Conservation (phyloP, 805 yeast species). For the Kuraishia floccosa region DNA sequence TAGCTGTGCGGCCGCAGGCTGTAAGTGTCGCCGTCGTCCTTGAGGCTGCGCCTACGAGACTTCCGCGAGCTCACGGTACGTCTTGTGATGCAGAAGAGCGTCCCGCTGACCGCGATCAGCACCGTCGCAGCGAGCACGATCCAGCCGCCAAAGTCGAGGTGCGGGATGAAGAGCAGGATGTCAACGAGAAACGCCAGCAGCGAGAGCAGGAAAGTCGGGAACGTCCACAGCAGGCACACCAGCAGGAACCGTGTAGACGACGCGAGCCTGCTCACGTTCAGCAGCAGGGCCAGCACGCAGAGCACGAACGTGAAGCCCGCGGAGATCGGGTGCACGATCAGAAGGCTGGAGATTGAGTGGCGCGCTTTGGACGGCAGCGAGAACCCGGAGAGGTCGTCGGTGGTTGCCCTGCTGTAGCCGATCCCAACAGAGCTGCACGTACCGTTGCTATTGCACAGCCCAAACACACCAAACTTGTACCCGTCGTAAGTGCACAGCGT, state of each 20-base stretch:
- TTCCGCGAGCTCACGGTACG: constrained; percentile 47
- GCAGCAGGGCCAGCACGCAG: constrained; percentile 24
- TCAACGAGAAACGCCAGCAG: constrained; percentile 76
- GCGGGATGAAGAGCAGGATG: constrained; percentile 64
- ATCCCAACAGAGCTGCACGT: constrained; percentile 28
- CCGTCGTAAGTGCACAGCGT: constrained; percentile 38
- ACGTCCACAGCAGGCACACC: constrained; percentile 41
- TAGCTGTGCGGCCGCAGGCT: constrained; percentile 1
- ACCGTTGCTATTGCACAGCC: constrained; percentile 35
- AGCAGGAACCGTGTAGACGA: constrained; percentile 32
- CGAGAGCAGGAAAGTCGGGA: constrained; percentile 59
- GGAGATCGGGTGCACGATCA: constrained; percentile 60
- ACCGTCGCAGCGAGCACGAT: constrained; percentile 59
- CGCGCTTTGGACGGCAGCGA: constrained; percentile 50
- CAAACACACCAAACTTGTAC: constrained; percentile 58
- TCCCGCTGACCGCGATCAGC: constrained; percentile 48
- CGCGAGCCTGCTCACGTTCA: constrained; percentile 22
- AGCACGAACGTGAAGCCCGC: constrained; percentile 40
- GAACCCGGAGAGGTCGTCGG: constrained; percentile 24
- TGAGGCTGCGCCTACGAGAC: constrained; percentile 2
- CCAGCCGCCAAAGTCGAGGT: constrained; percentile 82
- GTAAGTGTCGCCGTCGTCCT: constrained; percentile 1
- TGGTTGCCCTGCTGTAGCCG: constrained; percentile 27
- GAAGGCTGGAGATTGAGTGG: constrained; percentile 42
- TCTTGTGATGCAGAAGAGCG: constrained; percentile 61